phyloP scores from a whole-genome alignment of 805 yeast genomes.

The Candida ponderosae region DNA sequence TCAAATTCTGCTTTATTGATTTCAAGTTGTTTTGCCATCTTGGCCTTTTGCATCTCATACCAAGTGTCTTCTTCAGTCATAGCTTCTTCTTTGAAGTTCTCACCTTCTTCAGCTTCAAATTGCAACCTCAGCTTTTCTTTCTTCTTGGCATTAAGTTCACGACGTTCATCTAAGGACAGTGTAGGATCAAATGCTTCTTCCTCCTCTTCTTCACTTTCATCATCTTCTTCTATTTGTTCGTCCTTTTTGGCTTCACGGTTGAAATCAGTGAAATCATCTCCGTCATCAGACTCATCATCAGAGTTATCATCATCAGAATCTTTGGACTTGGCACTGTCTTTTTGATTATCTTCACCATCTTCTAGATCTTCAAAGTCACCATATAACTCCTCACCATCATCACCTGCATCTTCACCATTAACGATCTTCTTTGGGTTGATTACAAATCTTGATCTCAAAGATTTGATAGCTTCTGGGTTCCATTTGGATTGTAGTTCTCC shows the following conservation, averaged over 20 bases:
- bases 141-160: conserved; percentile 78
- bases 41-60: conserved; percentile 96
- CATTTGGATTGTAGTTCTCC: conserved; percentile 41
- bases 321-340: conserved; percentile 5
- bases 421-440: conserved; percentile 40
- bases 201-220: conserved; percentile 16
- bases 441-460: conserved; percentile 40
- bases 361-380: conserved; percentile 54
- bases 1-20: conserved; percentile 79
- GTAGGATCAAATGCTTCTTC: conserved; percentile 25
- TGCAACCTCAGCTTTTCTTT: conserved; percentile 85
- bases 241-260: conserved; percentile 32
- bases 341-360: conserved; percentile 14
- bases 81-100: conserved; percentile 72
- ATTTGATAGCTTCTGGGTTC: conserved; percentile 32
- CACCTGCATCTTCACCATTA: conserved; percentile 26
- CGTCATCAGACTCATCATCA: conserved; percentile 25
- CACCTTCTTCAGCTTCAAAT: conserved; percentile 73
- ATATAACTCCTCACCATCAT: conserved; percentile 41
- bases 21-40: conserved; percentile 92
- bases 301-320: conserved; percentile 21
- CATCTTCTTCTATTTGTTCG: conserved; percentile 31
- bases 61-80: conserved; percentile 89
- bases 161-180: conserved; percentile 60
- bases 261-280: conserved; percentile 44